These are phyloP conservation scores for Rubus parviflorus DNA, from an alignment of 306 rosid genomes.

Conservation along the genomic window DNA sequence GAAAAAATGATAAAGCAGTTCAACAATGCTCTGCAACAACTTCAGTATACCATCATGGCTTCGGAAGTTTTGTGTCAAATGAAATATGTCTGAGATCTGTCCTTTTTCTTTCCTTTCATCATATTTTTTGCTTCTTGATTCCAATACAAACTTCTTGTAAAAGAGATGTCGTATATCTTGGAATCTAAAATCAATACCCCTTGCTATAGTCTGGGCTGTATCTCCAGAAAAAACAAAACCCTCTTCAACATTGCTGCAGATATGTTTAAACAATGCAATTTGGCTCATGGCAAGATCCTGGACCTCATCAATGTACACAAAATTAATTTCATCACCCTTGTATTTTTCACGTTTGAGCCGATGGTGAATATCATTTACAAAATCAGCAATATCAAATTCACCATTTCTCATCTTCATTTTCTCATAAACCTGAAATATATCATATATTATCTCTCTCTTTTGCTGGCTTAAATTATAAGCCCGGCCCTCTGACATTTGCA, in stretches of 20 bases:
- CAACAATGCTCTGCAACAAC: slow-evolving; percentile 59
- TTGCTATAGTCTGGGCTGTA: slow-evolving; percentile 74
- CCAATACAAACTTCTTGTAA: slow-evolving; percentile 51
- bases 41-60: slow-evolving; percentile 66
- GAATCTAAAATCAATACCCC: slow-evolving; percentile 72
- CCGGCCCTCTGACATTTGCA: slow-evolving; percentile 39
- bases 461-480: slow-evolving; percentile 37
- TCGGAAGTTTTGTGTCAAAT: slow-evolving; percentile 60
- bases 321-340: slow-evolving; percentile 52
- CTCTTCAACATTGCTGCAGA: slow-evolving; percentile 67
- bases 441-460: slow-evolving; percentile 47
- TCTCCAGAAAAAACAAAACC: slow-evolving; percentile 85
- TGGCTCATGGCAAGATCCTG: slow-evolving; percentile 78
- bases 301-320: slow-evolving; percentile 73
- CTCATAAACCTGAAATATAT: slow-evolving; percentile 56
- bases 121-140: slow-evolving; percentile 22
- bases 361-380: slow-evolving; percentile 59
- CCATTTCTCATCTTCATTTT: slow-evolving; percentile 56
- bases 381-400: slow-evolving; percentile 69
- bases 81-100: slow-evolving; percentile 42
- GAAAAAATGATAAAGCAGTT: slow-evolving; percentile 60
- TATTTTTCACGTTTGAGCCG: slow-evolving; percentile 43
- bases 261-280: slow-evolving; percentile 58
- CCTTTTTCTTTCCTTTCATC: slow-evolving; percentile 38
- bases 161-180: slow-evolving; percentile 65